phyloP scores from a whole-genome alignment of 371 early-diverging fungal genomes.

The Apophysomyces elegans region DNA sequence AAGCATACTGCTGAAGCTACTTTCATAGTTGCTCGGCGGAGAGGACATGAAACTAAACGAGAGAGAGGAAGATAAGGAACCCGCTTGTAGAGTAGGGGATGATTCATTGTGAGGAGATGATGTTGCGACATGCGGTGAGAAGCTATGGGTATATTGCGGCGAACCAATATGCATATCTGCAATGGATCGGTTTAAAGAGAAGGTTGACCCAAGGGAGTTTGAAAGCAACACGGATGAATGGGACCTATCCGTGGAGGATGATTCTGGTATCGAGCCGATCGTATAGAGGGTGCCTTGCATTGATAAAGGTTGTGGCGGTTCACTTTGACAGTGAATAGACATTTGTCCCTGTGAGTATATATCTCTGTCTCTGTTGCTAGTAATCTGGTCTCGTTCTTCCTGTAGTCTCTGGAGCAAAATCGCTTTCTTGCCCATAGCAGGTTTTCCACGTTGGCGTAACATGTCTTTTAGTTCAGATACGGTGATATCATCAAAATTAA shows the following conservation, averaged over 20 bases:
- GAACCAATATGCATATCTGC: constrained; percentile 40
- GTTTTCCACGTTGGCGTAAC: constrained; percentile 49
- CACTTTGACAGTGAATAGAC: background rate
- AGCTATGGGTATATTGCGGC: constrained; percentile 30
- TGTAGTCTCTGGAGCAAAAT: constrained; percentile 41
- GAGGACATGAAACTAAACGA: constrained; percentile 15
- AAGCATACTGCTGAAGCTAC: constrained; percentile 10
- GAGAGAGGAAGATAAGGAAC: constrained; percentile 23
- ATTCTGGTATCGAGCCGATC: background rate
- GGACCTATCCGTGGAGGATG: constrained; percentile 27
- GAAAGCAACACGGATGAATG: constrained; percentile 10
- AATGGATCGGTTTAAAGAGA: constrained; percentile 30
- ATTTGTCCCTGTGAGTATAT: constrained; percentile 25
- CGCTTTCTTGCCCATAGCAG: constrained; percentile 62
- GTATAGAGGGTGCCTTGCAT: background rate
- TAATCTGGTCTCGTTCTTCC: constrained; percentile 55
- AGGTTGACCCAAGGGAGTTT: constrained; percentile 22
- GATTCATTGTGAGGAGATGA: constrained; percentile 30
- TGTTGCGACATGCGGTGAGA: constrained; percentile 33
- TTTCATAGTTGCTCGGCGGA: constrained; percentile 16
- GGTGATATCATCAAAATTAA: constrained; percentile 70
- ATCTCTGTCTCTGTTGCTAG: constrained; percentile 23
- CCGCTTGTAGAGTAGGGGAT: constrained; percentile 21
- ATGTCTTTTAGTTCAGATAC: constrained; percentile 74
- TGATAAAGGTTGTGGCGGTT: background rate